Evolutionary conservation across 208 protist genomes (phyloP).

Genomic region (Leishmania gerbilli): DNA sequence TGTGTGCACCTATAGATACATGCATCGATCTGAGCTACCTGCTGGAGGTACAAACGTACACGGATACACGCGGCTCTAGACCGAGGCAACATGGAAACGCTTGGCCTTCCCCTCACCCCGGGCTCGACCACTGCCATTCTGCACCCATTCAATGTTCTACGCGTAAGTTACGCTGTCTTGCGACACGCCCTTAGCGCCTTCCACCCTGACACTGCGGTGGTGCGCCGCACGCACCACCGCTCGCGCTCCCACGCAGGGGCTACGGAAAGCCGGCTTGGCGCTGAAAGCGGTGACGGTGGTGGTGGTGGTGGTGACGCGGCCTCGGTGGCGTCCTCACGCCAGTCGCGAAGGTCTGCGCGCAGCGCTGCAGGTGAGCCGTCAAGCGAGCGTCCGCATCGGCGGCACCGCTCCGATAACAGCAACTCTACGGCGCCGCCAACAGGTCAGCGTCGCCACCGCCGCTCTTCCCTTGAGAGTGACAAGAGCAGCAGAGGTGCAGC

Average conservation of each 20-base stretch:
- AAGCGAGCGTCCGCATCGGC: conserved; percentile 6
- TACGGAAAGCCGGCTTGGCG: neutral
- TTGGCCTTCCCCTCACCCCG: conserved; percentile 26
- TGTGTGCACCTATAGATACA: conserved; percentile 12
- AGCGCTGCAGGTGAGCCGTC: neutral
- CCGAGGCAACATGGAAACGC: conserved; percentile 3
- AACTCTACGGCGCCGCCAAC: neutral
- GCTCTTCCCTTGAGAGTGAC: conserved; percentile 16
- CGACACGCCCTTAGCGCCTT: conserved; percentile 51
- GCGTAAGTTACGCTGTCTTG: conserved; percentile 38
- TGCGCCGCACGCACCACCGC: conserved; percentile 39
- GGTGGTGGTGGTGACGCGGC: conserved; percentile 7
- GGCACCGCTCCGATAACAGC: conserved; percentile 17
- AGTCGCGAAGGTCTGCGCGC: conserved; percentile 15
- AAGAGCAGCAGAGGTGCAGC: conserved; percentile 5
- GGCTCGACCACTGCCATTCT: conserved; percentile 39
- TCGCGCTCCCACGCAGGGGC: conserved; percentile 8
- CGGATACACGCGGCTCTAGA: neutral
- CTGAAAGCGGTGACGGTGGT: neutral
- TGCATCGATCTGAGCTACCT: conserved; percentile 2
- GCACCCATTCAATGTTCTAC: conserved; percentile 61
- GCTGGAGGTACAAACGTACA: neutral
- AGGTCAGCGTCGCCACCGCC: conserved; percentile 10
- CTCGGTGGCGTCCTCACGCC: conserved; percentile 31
- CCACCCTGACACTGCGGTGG: conserved; percentile 61